phyloP scores from a whole-genome alignment of 1,139 yeast genomes.

The Protomyces arabidopsidicola region DNA sequence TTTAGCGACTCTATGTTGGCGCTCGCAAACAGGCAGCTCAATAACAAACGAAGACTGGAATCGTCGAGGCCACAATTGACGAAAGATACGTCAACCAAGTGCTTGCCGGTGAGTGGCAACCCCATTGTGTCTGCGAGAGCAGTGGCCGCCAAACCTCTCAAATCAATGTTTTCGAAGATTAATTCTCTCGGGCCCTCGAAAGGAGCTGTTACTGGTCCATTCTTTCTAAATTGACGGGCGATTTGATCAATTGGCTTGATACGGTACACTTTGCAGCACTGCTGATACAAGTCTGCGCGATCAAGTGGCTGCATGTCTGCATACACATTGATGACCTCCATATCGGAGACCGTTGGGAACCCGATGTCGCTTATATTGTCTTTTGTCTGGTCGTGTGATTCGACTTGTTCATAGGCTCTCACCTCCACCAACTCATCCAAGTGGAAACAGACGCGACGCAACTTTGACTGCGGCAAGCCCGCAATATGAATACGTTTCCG shows the following conservation, averaged over 20 bases:
- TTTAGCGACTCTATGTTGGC: constrained; percentile 8
- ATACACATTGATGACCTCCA: constrained; percentile 13
- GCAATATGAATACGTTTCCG: constrained; percentile 11
- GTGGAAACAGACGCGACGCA: constrained; percentile 25
- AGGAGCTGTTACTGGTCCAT: constrained; percentile 9
- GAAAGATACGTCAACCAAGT: constrained; percentile 12
- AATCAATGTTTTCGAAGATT: constrained; percentile 1
- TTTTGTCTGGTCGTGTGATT: constrained; percentile 3
- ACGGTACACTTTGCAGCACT: constrained; percentile 17
- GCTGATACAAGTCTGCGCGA: constrained; percentile 16
- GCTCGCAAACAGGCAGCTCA: constrained; percentile 12
- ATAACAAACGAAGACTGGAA: constrained; percentile 4
- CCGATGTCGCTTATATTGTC: neutral
- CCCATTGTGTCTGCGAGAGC: constrained; percentile 24
- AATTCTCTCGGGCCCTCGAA: constrained; percentile 14
- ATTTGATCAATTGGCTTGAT: constrained; percentile 8
- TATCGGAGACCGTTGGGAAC: constrained; percentile 14
- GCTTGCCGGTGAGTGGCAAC: constrained; percentile 21
- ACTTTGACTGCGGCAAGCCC: constrained; percentile 5
- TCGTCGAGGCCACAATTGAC: constrained; percentile 16
- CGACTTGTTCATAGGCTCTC: constrained; percentile 23
- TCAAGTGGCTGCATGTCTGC: constrained; percentile 18
- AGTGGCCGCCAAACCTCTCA: constrained; percentile 2
- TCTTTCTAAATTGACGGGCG: neutral
- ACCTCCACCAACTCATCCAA: constrained; percentile 23